A percentile compares a stretch with the other conserved stretches of the same genome.
Conservation (phyloP, 768 basidiomycete species). For the Stropharia rugosoannulata region DNA sequence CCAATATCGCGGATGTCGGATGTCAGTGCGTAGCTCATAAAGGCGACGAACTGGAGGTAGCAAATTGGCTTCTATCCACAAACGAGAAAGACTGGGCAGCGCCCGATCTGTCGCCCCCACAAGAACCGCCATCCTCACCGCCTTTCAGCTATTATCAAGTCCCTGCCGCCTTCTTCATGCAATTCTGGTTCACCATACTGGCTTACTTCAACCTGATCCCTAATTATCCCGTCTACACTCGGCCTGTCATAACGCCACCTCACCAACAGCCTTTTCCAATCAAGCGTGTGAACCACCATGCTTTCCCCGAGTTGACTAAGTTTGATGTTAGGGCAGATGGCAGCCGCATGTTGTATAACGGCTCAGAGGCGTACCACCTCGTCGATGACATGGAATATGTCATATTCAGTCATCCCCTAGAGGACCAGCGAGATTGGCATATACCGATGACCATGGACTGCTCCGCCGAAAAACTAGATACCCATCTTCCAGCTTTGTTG, state of each 20-base stretch:
- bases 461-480: slow-evolving; percentile 9
- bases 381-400: slow-evolving; percentile 21
- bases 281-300: slow-evolving; percentile 1
- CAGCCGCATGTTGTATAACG: not conserved
- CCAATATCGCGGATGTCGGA: not conserved
- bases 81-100: not conserved
- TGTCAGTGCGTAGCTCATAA: slow-evolving; percentile 1
- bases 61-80: slow-evolving; percentile 4
- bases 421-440: slow-evolving; percentile 7
- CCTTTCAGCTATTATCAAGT: slow-evolving; percentile 3
- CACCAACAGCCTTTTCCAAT: not conserved
- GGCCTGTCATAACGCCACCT: not conserved
- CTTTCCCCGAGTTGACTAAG: not conserved
- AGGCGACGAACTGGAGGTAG: not conserved
- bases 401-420: slow-evolving; percentile 8
- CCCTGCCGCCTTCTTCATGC: slow-evolving; percentile 14
- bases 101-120: not conserved
- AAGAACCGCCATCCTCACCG: not conserved
- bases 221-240: slow-evolving; percentile 1
- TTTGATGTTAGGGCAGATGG: not conserved
- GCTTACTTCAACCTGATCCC: slow-evolving; percentile 7
- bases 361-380: slow-evolving; percentile 8
- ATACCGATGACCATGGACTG: slow-evolving; percentile 15
- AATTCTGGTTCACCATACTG: slow-evolving; percentile 13
- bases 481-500: slow-evolving; percentile 13